Percentiles rank a stretch among this genome's conserved stretches.
These are phyloP conservation scores for Chytriomyces hyalinus DNA, from an alignment of 192 early-diverging fungal genomes.

Conservation along the genomic window DNA sequence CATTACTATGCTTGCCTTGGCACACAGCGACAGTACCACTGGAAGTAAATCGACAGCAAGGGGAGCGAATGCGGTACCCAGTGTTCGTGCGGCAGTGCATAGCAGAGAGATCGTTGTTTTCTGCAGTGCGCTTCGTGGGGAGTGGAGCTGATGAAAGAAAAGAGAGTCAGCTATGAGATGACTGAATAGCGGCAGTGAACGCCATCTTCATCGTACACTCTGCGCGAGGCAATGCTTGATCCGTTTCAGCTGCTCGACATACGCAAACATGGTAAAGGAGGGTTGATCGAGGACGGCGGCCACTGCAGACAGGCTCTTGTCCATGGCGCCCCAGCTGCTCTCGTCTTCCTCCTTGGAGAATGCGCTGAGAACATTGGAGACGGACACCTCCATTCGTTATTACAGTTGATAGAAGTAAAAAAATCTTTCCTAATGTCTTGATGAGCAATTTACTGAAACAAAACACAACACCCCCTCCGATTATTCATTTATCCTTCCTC, in stretches of 20 bases:
- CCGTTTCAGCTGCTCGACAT: constrained; percentile 2
- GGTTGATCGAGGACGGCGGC: background rate
- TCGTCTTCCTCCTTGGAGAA: constrained; percentile 28
- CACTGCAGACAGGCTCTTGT: constrained; percentile 1
- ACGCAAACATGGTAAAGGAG: background rate
- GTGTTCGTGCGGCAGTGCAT: background rate
- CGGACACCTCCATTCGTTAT: background rate
- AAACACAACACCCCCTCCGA: background rate
- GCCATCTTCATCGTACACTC: constrained; percentile 10
- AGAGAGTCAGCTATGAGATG: background rate
- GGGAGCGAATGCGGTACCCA: background rate
- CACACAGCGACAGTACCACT: background rate
- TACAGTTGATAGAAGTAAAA: too few species aligned
- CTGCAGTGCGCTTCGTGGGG: constrained; percentile 23
- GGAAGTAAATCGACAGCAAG: constrained; percentile 6
- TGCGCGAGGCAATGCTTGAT: constrained; percentile 5
- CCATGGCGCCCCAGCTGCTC: constrained; percentile 17
- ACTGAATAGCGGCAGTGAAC: background rate
- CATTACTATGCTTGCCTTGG: constrained; percentile 20
- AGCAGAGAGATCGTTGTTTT: constrained; percentile 21
- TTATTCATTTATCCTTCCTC: background rate
- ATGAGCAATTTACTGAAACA: too few species aligned
- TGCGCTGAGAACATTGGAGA: background rate
- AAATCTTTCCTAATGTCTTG: too few species aligned
- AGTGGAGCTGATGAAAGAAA: background rate